Evolutionary conservation across 352 stramenopile genomes (phyloP), one percentile per base, ranked within the genome.

Genomic region (Phytophthora pini): DNA sequence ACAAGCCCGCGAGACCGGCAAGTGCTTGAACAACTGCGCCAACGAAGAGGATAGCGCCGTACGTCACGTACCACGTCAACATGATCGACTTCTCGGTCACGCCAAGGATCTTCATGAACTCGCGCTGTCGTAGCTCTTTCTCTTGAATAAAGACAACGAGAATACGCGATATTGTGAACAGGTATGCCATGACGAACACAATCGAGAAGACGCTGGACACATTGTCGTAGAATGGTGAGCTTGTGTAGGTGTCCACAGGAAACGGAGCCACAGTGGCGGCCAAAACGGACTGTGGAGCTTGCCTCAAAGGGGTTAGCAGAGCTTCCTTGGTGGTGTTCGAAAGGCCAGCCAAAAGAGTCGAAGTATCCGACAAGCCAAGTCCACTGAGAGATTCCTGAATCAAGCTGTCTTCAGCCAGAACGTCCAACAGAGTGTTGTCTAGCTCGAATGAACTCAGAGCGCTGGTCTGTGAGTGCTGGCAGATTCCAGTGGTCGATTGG

Each of bases 51-150:
- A 98, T 92, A 15, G 82, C 48, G 3, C 89, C 59, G 78, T 97
- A 97, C 29, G 91, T 97, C 38, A 98, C 78, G 57, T 85, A 90
- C 85, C 85, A 93, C 9, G 76, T 86, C 12, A 84, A 39, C 9
- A 82, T 71, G 38, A 93, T 92, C 7, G 65, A 72, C 9, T 59
- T 74, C 44, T 93, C 82, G 5, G 73, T 95, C 17, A 98, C 80
- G 17, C 95, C 95, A 55, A 98, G 90, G 49, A 88, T 85, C 68
- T 94, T 93, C 74, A 98, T 95, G 50, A 86, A 84, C 66, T 98
- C 94, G 15, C 93, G 90, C 38, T 91, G 79, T 4, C 88, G 79
- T 1, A 79, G 74, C 51, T 98, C 94, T 38, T 97, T 97, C 65
- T 98, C 94, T 29, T 78, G 59, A 11, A 98, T 95, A 22, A 98